Base-by-base conservation (phyloP, 768 basidiomycete genomes). In the Suillus paluster region DNA sequence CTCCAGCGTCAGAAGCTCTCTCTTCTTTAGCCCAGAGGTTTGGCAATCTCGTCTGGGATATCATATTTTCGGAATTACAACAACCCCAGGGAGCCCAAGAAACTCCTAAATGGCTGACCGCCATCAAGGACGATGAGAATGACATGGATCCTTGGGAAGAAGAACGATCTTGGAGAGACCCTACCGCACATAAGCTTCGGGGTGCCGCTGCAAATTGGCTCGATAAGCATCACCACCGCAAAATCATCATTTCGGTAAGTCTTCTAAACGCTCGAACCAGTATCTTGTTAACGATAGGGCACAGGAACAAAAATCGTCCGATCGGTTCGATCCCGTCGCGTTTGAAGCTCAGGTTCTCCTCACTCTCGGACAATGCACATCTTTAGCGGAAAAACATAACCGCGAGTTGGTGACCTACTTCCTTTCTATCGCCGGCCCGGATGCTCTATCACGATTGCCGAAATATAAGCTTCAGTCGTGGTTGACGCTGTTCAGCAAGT, bases 401-500 rank as follows among this genome's bases (percentile, higher is more conserved):
- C 88, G 93, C 41, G 86, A 91, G n/a, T 78, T 98, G 38, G 80
- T 97, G n/a, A 89, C 94, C 0, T 82, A 91, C 60, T 97, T 98
- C 79, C 80, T 98, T 41, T 71, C 66, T 55, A 74, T 85, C 49
- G 80, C 77, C 36, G 78, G 77, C 15, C 75, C 80, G n/a, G 73
- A 77, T 55, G 67, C 68, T 4, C 62, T 73, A 5, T 69, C 78
- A 4, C 81, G 78, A 49, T 73, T 91, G 8, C 76, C 86, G 3
- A 87, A 86, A 46, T 74, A 80, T 33, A 90, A 88, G 70, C 83
- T 97, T 11, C 77, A 77, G 17, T 80, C 85, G 0, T 99, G 93
- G 88, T 85, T 99, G 30, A 84, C 84, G 21, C 82, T 99, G 12
- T 93, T 98, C 74, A 83, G 92, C 55, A 97, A 95, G 71, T 92